phyloP scores from a whole-genome alignment of 208 protist species.

The Leptomonas pyrrhocoris region DNA sequence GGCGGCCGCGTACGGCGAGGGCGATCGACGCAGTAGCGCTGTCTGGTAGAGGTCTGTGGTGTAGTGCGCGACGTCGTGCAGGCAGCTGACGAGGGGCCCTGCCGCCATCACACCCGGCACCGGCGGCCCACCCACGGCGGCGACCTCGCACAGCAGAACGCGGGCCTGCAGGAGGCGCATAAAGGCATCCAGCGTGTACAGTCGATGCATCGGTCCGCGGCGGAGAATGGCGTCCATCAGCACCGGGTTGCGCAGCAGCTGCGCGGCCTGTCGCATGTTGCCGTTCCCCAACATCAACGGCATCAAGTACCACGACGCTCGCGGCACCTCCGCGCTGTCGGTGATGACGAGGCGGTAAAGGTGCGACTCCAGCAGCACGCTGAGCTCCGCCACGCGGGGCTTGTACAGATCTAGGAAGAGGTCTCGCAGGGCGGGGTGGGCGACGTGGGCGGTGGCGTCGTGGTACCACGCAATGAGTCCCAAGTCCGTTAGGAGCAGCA shows the following conservation, averaged over 20 bases:
- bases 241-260: constrained; percentile 53
- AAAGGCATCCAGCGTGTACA: constrained; percentile 67
- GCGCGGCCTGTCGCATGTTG: constrained; percentile 52
- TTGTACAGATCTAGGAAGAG: constrained; percentile 49
- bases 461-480: constrained; percentile 56
- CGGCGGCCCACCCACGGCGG: constrained; percentile 26
- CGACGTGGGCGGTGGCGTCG: constrained; percentile 56
- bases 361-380: constrained; percentile 79
- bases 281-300: constrained; percentile 77
- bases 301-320: constrained; percentile 59
- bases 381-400: constrained; percentile 56
- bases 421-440: constrained; percentile 42
- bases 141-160: constrained; percentile 60
- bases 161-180: constrained; percentile 69
- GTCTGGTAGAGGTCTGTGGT: constrained; percentile 68
- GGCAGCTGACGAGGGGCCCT: constrained; percentile 40
- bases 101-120: constrained; percentile 42
- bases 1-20: constrained; percentile 46
- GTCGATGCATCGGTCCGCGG: constrained; percentile 20
- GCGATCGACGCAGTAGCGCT: constrained; percentile 50
- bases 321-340: constrained; percentile 63
- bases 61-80: constrained; percentile 59
- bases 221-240: constrained; percentile 63
- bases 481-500: constrained; percentile 67
- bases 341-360: constrained; percentile 76